phyloP scores from a whole-genome alignment of 139 green algal species.

The Chlamydomonas sp. region DNA sequence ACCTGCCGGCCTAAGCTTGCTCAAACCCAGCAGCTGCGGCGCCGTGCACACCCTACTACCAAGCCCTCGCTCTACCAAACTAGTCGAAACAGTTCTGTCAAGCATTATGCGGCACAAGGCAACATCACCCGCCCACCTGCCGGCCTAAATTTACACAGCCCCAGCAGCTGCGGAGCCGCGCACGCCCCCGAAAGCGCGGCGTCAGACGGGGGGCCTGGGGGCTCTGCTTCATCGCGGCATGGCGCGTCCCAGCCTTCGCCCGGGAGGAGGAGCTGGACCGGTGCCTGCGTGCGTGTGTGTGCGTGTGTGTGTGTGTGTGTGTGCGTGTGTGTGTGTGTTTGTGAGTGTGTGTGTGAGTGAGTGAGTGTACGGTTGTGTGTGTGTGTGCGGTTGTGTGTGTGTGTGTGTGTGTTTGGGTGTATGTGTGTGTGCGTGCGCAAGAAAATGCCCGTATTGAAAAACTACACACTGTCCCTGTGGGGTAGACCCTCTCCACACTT shows the following conservation, averaged over 20 bases:
- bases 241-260: conserved; percentile 31
- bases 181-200: conserved; percentile 30
- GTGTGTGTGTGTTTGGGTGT: too few relatives aligned
- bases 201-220: neutral
- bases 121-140: neutral
- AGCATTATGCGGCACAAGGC: neutral
- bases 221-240: conserved; percentile 6
- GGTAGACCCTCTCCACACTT: too few relatives aligned
- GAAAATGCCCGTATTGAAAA: too few relatives aligned
- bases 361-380: neutral
- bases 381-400: neutral
- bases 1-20: too few relatives aligned
- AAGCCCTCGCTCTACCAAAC: neutral
- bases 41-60: neutral
- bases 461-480: too few relatives aligned
- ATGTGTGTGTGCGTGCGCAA: too few relatives aligned
- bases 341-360: neutral
- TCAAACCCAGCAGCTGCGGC: conserved; percentile 17
- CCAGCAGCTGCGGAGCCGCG: conserved; percentile 56
- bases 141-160: conserved; percentile 52
- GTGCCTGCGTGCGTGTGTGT: conserved; percentile 21
- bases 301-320: too few relatives aligned
- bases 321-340: too few relatives aligned
- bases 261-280: conserved; percentile 30
- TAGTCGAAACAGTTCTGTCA: too few relatives aligned